phyloP scores from a whole-genome alignment of 192 early-diverging fungal genomes.

The Coemansia sp. region DNA sequence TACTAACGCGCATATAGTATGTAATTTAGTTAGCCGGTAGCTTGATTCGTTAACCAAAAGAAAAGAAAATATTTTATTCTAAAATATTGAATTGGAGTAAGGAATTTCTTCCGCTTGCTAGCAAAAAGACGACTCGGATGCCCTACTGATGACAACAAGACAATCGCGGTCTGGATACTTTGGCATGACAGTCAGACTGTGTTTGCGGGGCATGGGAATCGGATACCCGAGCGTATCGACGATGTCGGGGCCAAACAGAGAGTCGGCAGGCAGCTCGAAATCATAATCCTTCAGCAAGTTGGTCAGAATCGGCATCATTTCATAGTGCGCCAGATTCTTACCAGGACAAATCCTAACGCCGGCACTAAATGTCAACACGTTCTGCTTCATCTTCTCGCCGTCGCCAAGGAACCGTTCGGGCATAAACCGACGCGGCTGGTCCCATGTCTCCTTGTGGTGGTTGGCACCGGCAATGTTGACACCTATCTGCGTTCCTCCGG shows the following conservation, averaged over 20 bases:
- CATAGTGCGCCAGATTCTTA: constrained; percentile 32
- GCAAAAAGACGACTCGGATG: no score
- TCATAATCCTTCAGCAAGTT: constrained; percentile 45
- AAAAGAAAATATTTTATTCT: no score
- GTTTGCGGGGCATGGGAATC: constrained; percentile 17
- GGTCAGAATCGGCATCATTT: constrained; percentile 34
- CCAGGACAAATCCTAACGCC: constrained; percentile 42
- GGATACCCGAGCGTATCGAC: constrained; percentile 21
- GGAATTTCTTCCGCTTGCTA: no score
- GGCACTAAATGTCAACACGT: constrained; percentile 35
- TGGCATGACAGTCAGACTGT: constrained; percentile 21
- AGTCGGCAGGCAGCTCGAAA: constrained; percentile 13
- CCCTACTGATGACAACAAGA: constrained; percentile 15
- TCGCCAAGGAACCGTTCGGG: constrained; percentile 46
- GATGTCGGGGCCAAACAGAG: constrained; percentile 9
- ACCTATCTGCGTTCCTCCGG: constrained; percentile 24
- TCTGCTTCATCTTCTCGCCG: constrained; percentile 17
- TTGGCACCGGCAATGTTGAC: constrained; percentile 29
- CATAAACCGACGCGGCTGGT: constrained; percentile 25
- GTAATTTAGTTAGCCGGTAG: no score
- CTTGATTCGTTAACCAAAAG: no score
- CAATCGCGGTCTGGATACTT: constrained; percentile 37
- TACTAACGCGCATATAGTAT: no score
- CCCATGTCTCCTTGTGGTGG: constrained; percentile 25
- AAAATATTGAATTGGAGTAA: no score